Conservation (phyloP, 2,329 filamentous ascomycete species). For the Fusarium aywerte region DNA sequence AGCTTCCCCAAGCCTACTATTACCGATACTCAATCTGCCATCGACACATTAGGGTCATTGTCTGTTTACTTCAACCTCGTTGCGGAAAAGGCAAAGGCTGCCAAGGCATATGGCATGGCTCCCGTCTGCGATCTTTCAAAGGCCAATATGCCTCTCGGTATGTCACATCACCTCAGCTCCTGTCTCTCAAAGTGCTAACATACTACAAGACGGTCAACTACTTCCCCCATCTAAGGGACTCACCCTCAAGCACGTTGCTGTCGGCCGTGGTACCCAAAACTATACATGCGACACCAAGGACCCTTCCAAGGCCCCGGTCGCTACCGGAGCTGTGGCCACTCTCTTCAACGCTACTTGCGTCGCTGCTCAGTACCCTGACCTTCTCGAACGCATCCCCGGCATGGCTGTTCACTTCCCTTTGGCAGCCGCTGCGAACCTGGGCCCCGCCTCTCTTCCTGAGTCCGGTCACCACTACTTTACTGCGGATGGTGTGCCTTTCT, state of each 20-base stretch:
- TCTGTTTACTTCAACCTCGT: conserved; percentile 71
- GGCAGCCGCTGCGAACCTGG: conserved; percentile 55
- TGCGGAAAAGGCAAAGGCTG: conserved; percentile 64
- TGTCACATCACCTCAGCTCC: conserved; percentile 46
- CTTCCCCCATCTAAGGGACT: conserved; percentile 70
- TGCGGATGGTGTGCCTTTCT: conserved; percentile 76
- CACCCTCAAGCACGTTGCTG: conserved; percentile 77
- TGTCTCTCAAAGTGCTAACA: conserved; percentile 22
- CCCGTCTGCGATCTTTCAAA: conserved; percentile 66
- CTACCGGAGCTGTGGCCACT: conserved; percentile 79
- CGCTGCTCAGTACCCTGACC: conserved; percentile 73
- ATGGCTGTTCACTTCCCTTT: conserved; percentile 76
- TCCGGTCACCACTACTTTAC: conserved; percentile 87
- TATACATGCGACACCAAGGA: conserved; percentile 81
- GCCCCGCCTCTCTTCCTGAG: conserved; percentile 70
- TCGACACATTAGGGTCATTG: conserved; percentile 58
- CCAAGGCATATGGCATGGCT: conserved; percentile 54
- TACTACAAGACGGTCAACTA: conserved; percentile 58
- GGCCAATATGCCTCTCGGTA: conserved; percentile 63
- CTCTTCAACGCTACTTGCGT: conserved; percentile 91
- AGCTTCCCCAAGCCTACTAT: conserved; percentile 52
- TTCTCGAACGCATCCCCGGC: conserved; percentile 72
- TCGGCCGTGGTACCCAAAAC: conserved; percentile 92
- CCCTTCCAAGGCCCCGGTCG: conserved; percentile 68
- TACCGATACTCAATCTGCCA: conserved; percentile 52